Evolutionary conservation across 352 stramenopile species (phyloP), one percentile per base, ranked within the genome.

Genomic region (Pelagophyceae sp.): DNA sequence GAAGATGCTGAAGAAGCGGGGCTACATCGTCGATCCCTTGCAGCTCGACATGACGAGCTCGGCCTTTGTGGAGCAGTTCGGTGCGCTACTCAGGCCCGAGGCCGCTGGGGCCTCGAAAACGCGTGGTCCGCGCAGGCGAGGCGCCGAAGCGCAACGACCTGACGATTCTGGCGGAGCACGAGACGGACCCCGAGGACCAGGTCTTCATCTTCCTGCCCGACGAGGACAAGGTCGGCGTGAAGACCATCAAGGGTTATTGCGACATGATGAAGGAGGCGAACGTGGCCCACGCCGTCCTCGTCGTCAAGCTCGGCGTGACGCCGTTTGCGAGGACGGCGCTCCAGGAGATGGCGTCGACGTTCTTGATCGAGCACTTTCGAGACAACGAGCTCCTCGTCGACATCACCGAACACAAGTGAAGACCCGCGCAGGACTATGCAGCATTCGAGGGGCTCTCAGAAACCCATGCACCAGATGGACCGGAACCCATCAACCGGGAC

Each of bases 331-430:
- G 97, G 78, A 90, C 98, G 80, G 94, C 94, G 67, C 86, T 98
- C 20, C 91, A 96, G 70, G 94, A 98, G 84, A 97, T 98, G 90
- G 87, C 83, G 81, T 81, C 86, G 77, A 82, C 78, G 50, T 91
- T 86, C 81, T 79, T 82, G 17, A 91, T 94, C 78, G 95, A 99
- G 83, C 93, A 98, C 86, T 99, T 99, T 78, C 97, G 97, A 81
- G 96, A 99, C 86, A 93, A 93, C 29, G 97, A 99, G 82, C 85
- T 99, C 64, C 90, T 99, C 76, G 94, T 99, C 45, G 96, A 99
- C 85, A 99, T 99, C 83, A 99, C 97, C 50, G 93, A 99, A 82
- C 97, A 99, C 89, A 97, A 95, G n/a, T n/a, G n/a, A 80, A n/a
- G n/a, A n/a, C n/a, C n/a, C n/a, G 88, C 54, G 95, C 98, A 78